phyloP scores from a whole-genome alignment of 257 asterid genomes.

The Scutellaria barbata region DNA sequence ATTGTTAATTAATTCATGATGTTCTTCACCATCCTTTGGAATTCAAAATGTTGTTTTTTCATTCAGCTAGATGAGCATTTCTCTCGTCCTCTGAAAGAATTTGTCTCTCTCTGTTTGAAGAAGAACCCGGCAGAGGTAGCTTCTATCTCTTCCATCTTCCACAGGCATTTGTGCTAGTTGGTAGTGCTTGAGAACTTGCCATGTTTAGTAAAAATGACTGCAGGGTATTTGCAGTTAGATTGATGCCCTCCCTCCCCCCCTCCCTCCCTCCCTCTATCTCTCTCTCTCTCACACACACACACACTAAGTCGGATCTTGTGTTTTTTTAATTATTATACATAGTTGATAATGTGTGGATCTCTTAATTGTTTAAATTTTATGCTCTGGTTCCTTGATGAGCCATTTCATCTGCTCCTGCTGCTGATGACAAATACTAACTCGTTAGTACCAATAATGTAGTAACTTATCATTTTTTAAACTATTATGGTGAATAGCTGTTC shows the following conservation, averaged over 20 bases:
- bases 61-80: slow-evolving; percentile 98
- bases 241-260: too few species aligned
- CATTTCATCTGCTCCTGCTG: slow-evolving; percentile 18
- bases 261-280: too few species aligned
- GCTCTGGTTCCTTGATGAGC: slow-evolving; percentile 27
- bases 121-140: slow-evolving; percentile 92
- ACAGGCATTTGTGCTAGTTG: slow-evolving; percentile 22
- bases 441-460: slow-evolving; percentile 10
- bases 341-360: neutral
- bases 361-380: neutral
- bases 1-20: slow-evolving; percentile 22
- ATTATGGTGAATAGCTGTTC: neutral
- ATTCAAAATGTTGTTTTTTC: slow-evolving; percentile 35
- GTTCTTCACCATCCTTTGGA: slow-evolving; percentile 9
- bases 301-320: neutral
- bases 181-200: neutral
- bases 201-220: too few species aligned
- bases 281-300: too few species aligned
- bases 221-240: too few species aligned
- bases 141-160: slow-evolving; percentile 33
- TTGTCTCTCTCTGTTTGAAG: slow-evolving; percentile 84
- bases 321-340: neutral
- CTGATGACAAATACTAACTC: neutral
- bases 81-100: slow-evolving; percentile 94
- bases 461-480: slow-evolving; percentile 16